Conservation (phyloP, 345 rosid species). For the Eutrema yunnanense region DNA sequence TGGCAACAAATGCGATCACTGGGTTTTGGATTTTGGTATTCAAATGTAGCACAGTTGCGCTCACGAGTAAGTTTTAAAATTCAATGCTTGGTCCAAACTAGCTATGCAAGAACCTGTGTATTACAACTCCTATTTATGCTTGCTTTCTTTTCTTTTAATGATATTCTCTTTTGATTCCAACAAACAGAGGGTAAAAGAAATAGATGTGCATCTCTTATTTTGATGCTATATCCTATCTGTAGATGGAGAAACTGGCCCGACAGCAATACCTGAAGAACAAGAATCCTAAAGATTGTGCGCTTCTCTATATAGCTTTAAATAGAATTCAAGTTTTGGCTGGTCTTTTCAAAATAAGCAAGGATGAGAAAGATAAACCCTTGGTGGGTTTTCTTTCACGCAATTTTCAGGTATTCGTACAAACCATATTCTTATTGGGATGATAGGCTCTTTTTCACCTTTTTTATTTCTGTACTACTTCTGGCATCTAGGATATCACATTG, state of each 20-base stretch:
- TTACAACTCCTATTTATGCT: background rate
- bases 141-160: background rate
- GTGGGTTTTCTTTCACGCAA: slow-evolving; percentile 89
- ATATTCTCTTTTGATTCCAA: slow-evolving; percentile 1
- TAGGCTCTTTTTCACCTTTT: slow-evolving; percentile 4
- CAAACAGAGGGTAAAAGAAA: background rate
- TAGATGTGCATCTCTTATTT: slow-evolving; percentile 8
- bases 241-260: slow-evolving; percentile 93
- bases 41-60: slow-evolving; percentile 61
- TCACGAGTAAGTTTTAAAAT: slow-evolving; percentile 49
- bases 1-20: slow-evolving; percentile 81
- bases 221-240: slow-evolving; percentile 26
- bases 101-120: slow-evolving; percentile 10
- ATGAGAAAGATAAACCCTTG: slow-evolving; percentile 88
- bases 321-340: slow-evolving; percentile 94
- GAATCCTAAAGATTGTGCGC: slow-evolving; percentile 89
- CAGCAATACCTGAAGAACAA: slow-evolving; percentile 65
- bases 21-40: slow-evolving; percentile 91
- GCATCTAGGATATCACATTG: background rate
- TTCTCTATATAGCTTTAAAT: slow-evolving; percentile 76
- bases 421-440: slow-evolving; percentile 10
- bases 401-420: slow-evolving; percentile 62
- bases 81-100: slow-evolving; percentile 8
- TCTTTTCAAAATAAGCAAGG: slow-evolving; percentile 80
- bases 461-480: background rate